Conservation (phyloP, 352 stramenopile genomes). For the Phytophthora quininea region DNA sequence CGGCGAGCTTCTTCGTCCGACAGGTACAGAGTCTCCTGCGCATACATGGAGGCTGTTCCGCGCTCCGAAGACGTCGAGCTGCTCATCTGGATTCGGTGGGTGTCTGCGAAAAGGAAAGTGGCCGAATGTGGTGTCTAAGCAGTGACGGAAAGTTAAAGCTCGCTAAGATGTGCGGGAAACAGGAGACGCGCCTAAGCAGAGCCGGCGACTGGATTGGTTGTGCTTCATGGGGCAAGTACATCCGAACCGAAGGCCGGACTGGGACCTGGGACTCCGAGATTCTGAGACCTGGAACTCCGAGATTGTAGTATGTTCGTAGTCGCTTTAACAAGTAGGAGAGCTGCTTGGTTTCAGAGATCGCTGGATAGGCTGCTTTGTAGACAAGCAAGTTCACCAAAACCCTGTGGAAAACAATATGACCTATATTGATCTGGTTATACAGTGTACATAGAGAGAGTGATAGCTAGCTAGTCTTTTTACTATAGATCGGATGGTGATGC, state of each 20-base stretch:
- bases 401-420: no score
- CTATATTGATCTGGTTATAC: no score
- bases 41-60: slow-evolving; percentile 11
- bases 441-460: no score
- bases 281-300: no score
- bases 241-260: slow-evolving; percentile 21
- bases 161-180: background rate
- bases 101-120: slow-evolving; percentile 23
- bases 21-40: slow-evolving; percentile 29
- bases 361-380: slow-evolving; percentile 15
- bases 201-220: slow-evolving; percentile 2
- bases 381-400: background rate
- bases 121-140: background rate
- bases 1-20: slow-evolving; percentile 22
- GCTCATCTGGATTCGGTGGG: slow-evolving; percentile 9
- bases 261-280: no score
- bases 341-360: slow-evolving; percentile 21
- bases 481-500: no score
- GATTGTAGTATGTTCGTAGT: background rate
- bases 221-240: background rate
- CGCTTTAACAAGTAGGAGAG: slow-evolving; percentile 3
- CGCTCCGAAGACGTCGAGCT: slow-evolving; percentile 31
- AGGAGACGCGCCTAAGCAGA: slow-evolving; percentile 23
- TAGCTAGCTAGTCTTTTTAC: no score
- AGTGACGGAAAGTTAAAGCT: background rate